Conservation (phyloP, 192 early-diverging fungal genomes). For the Backusella mclennaniae region DNA sequence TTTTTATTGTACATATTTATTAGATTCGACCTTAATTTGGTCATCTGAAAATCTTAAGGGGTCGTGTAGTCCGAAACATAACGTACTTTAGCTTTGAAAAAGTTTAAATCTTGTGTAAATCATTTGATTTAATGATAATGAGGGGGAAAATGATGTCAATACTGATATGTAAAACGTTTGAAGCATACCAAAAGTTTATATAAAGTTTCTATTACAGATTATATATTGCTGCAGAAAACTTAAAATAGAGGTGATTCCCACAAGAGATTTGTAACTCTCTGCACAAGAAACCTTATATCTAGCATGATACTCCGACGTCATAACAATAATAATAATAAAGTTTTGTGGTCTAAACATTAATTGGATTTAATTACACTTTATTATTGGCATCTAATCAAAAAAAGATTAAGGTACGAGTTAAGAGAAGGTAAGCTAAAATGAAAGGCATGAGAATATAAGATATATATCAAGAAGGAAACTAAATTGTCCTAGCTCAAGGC, state of each 20-base stretch:
- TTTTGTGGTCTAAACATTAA: not conserved
- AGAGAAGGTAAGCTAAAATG: not conserved
- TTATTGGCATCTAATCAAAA: not conserved
- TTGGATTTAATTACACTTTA: not conserved
- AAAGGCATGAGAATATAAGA: not conserved
- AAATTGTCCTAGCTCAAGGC: not conserved
- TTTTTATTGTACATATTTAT: not conserved
- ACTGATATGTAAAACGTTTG: not conserved
- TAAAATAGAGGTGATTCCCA: not conserved
- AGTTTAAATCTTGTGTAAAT: not conserved
- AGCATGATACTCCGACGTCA: not conserved
- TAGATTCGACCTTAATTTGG: not conserved
- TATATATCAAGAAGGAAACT: not conserved
- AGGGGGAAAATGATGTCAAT: not conserved
- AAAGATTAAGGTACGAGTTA: not conserved
- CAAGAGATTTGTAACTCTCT: not conserved
- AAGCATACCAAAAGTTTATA: not conserved
- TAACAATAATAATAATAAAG: not conserved
- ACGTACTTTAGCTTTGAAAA: not conserved
- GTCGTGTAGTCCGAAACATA: not conserved
- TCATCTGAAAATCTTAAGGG: not conserved
- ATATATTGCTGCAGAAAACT: not conserved
- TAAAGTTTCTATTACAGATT: not conserved
- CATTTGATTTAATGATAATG: conserved; percentile 2
- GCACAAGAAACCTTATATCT: not conserved